Evolutionary conservation across 2,329 filamentous ascomycete genomes (phyloP).

Genomic region (Ascochyta clinopodiicola): DNA sequence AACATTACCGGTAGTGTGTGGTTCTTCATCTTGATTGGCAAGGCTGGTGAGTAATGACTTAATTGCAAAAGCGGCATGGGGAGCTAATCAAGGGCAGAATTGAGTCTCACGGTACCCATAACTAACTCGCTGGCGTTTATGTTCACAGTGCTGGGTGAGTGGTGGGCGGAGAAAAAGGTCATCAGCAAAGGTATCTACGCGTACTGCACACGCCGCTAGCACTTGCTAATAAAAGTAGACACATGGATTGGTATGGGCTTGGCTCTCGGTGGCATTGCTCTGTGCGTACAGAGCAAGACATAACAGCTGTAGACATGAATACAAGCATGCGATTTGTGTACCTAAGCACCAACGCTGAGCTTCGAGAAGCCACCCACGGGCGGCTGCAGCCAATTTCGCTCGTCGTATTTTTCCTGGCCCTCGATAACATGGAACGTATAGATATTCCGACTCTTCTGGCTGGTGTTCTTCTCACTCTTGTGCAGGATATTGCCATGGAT

Average conservation of each 20-base stretch:
- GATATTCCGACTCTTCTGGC: slow-evolving; percentile 85
- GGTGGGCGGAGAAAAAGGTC: slow-evolving; percentile 91
- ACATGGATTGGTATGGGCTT: slow-evolving; percentile 83
- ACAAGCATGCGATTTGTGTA: not conserved
- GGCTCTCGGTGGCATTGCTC: slow-evolving; percentile 78
- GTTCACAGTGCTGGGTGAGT: slow-evolving; percentile 95
- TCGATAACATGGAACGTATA: slow-evolving; percentile 99
- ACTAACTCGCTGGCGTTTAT: slow-evolving; percentile 93
- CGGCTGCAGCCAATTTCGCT: slow-evolving; percentile 91
- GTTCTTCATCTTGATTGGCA: slow-evolving; percentile 94
- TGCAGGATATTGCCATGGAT: slow-evolving; percentile 97
- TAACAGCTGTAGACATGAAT: slow-evolving; percentile 14
- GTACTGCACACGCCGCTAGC: not conserved
- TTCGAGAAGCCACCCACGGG: slow-evolving; percentile 79
- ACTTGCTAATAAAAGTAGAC: slow-evolving; percentile 57
- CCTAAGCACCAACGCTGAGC: slow-evolving; percentile 53
- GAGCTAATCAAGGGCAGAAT: slow-evolving; percentile 62
- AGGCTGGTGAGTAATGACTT: slow-evolving; percentile 72
- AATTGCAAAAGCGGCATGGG: too few relatives aligned
- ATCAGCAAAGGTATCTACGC: slow-evolving; percentile 75
- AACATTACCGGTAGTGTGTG: slow-evolving; percentile 94
- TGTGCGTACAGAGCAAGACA: slow-evolving; percentile 73
- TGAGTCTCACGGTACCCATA: slow-evolving; percentile 92
- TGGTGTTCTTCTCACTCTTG: slow-evolving; percentile 93
- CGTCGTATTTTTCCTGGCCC: slow-evolving; percentile 78